Conservation (phyloP, 2,329 filamentous ascomycete genomes). For the Aspergillus alliaceus region DNA sequence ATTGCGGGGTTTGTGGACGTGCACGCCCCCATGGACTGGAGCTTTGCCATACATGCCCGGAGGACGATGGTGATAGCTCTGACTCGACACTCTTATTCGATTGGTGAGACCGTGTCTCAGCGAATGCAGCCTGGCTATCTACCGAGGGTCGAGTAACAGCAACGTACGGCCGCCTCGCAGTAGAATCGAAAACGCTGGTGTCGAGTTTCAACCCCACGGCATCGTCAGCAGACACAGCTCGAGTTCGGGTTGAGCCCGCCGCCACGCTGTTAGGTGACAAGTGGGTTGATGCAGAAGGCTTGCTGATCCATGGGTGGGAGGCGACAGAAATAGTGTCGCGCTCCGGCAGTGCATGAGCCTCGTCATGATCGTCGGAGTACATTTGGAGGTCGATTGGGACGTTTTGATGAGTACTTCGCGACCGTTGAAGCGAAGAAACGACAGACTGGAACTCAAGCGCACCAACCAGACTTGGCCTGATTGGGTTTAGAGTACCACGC, state of each 20-base stretch:
- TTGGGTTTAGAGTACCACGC: conserved; percentile 75
- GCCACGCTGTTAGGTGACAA: conserved; percentile 25
- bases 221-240: conserved; percentile 63
- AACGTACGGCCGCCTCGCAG: conserved; percentile 26
- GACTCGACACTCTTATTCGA: conserved; percentile 25
- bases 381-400: conserved; percentile 68
- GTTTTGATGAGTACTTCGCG: conserved; percentile 68
- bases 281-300: conserved; percentile 22
- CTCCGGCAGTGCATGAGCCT: conserved; percentile 43
- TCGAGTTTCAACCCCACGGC: conserved; percentile 50
- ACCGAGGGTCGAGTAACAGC: conserved; percentile 43
- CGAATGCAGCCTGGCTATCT: conserved; percentile 18
- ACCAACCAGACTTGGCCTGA: conserved; percentile 88
- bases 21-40: conserved; percentile 30
- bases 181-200: conserved; percentile 30
- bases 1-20: conserved; percentile 35
- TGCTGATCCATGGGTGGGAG: conserved; percentile 45
- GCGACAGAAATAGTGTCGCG: conserved; percentile 49
- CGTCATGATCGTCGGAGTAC: conserved; percentile 65
- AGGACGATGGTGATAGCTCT: conserved; percentile 37
- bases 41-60: conserved; percentile 28
- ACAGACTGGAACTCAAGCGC: conserved; percentile 92
- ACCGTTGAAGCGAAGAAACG: conserved; percentile 79
- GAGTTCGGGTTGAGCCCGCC: conserved; percentile 32
- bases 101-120: conserved; percentile 18